Conservation (phyloP, 2,329 filamentous ascomycete species). For the Bimuria novae-zelandiae region DNA sequence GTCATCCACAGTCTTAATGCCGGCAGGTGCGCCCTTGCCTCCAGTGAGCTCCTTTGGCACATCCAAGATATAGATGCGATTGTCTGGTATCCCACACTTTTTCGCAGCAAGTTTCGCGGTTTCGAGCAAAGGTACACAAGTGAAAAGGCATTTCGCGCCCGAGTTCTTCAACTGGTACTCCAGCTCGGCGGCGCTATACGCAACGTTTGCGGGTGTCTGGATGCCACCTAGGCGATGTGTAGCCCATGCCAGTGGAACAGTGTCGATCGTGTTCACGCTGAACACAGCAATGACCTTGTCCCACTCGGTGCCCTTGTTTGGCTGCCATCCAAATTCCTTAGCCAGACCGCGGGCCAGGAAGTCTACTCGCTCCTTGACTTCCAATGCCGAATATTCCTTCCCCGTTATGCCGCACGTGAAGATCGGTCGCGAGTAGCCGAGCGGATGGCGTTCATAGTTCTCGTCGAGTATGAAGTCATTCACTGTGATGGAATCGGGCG, state of each 20-base stretch:
- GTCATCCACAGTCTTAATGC: constrained; percentile 68
- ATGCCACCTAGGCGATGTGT: constrained; percentile 76
- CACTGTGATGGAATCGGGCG: constrained; percentile 75
- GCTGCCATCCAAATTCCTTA: constrained; percentile 72
- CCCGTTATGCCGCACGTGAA: constrained; percentile 79
- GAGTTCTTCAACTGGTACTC: constrained; percentile 74
- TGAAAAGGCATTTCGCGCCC: constrained; percentile 71
- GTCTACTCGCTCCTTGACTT: constrained; percentile 70
- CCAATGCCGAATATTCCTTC: constrained; percentile 64
- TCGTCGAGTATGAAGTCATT: constrained; percentile 79
- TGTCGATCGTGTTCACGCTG: constrained; percentile 82
- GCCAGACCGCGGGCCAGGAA: constrained; percentile 69
- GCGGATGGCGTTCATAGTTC: constrained; percentile 66
- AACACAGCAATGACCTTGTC: constrained; percentile 80
- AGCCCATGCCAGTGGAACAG: constrained; percentile 72
- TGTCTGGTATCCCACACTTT: constrained; percentile 64
- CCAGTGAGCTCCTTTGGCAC: constrained; percentile 61
- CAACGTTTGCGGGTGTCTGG: constrained; percentile 74
- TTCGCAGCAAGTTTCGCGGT: constrained; percentile 68
- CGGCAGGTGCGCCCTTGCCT: constrained; percentile 51
- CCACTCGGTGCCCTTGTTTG: constrained; percentile 75
- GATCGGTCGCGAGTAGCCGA: constrained; percentile 67
- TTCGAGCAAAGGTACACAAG: constrained; percentile 68
- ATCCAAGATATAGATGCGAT: constrained; percentile 71
- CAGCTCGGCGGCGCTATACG: constrained; percentile 71